A percentile compares a stretch with the other conserved stretches of the same genome.
phyloP scores from a whole-genome alignment of 1,139 yeast species.

The Suhomyces coccinellae region DNA sequence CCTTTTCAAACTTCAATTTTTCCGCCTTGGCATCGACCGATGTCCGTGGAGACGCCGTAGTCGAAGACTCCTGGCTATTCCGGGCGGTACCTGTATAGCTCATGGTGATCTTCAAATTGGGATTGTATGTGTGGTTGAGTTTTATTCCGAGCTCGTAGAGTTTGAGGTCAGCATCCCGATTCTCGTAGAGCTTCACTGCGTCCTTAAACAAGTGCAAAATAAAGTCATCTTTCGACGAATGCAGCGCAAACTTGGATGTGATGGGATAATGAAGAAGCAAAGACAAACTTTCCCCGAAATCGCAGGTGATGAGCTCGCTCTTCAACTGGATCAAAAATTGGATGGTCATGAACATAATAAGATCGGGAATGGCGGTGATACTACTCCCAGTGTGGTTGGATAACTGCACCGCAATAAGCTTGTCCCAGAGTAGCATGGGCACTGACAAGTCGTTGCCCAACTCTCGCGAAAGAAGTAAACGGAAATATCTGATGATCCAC shows the following conservation, averaged over 20 bases:
- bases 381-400: conserved; percentile 17
- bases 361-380: conserved; percentile 31
- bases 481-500: conserved; percentile 67
- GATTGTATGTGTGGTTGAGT: conserved; percentile 37
- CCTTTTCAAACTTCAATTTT: conserved; percentile 45
- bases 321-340: conserved; percentile 53
- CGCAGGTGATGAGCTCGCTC: conserved; percentile 50
- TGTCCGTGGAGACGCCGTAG: conserved; percentile 14
- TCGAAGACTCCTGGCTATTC: conserved; percentile 19
- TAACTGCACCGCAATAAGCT: conserved; percentile 39
- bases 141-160: conserved; percentile 43
- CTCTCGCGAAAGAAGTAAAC: conserved; percentile 60
- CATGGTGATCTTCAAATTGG: conserved; percentile 37
- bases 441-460: conserved; percentile 48
- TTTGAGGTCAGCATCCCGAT: conserved; percentile 37
- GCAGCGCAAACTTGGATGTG: conserved; percentile 17
- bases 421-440: conserved; percentile 58
- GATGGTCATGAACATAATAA: conserved; percentile 53
- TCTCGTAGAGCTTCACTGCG: conserved; percentile 31
- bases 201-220: conserved; percentile 31
- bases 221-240: conserved; percentile 19
- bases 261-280: conserved; percentile 61
- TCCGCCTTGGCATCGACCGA: conserved; percentile 27
- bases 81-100: conserved; percentile 26
- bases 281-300: conserved; percentile 62